phyloP scores from a whole-genome alignment of 768 basidiomycete genomes.

The Tulasnella sp. region DNA sequence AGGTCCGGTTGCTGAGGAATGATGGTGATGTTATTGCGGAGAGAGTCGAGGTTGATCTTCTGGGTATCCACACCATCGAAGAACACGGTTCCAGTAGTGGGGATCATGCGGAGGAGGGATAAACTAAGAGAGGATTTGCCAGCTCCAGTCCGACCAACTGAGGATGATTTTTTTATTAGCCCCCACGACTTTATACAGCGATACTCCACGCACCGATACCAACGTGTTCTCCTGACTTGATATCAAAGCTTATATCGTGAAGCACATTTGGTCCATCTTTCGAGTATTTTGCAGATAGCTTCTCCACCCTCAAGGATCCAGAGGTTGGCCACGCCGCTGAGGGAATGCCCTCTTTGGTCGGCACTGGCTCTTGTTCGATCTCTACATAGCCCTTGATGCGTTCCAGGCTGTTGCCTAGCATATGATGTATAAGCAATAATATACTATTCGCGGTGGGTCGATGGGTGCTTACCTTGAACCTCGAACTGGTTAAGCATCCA shows the following conservation, averaged over 20 bases:
- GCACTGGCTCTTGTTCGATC: conserved; percentile 53
- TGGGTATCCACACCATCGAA: conserved; percentile 53
- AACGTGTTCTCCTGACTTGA: conserved; percentile 56
- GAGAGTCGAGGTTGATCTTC: conserved; percentile 52
- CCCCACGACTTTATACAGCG: not conserved
- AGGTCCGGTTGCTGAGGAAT: conserved; percentile 59
- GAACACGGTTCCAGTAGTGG: conserved; percentile 52
- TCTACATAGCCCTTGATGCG: conserved; percentile 54
- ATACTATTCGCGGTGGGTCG: not conserved
- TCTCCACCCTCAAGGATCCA: conserved; percentile 52
- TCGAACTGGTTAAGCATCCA: conserved; percentile 47
- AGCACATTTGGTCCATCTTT: conserved; percentile 57
- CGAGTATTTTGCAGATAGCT: conserved; percentile 52
- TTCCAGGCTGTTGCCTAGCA: conserved; percentile 41
- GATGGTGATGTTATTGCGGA: conserved; percentile 59
- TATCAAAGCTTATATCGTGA: conserved; percentile 55
- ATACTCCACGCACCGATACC: conserved; percentile 48
- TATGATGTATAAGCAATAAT: not conserved
- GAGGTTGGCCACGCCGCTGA: conserved; percentile 64
- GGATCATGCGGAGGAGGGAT: conserved; percentile 55
- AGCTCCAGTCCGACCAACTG: conserved; percentile 59
- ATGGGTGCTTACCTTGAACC: conserved; percentile 40
- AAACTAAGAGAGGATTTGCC: conserved; percentile 55
- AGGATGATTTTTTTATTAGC: not conserved
- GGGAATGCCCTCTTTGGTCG: conserved; percentile 46